phyloP scores from a whole-genome alignment of 495 filamentous ascomycete species.

The Cercophora newfieldiana region DNA sequence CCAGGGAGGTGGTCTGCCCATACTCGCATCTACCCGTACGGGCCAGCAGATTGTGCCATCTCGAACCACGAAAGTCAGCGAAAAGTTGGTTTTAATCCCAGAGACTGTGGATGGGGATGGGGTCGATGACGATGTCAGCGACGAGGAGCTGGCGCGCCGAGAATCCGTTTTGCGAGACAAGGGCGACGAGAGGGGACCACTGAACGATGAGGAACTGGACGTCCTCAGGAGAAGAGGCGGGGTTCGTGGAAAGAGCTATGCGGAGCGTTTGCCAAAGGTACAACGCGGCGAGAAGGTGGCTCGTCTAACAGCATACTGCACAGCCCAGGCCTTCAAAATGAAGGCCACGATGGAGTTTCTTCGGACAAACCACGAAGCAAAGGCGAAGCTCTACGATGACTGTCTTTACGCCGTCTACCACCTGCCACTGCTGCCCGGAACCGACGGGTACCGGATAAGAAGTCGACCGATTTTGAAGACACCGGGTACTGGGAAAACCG shows the following conservation, averaged over 20 bases:
- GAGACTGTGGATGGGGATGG: slow-evolving; percentile 69
- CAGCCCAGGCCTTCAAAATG: slow-evolving; percentile 89
- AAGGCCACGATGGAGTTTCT: slow-evolving; percentile 83
- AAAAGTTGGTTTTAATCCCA: slow-evolving; percentile 93
- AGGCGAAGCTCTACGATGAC: slow-evolving; percentile 98
- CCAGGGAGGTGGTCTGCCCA: slow-evolving; percentile 37
- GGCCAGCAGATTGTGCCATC: slow-evolving; percentile 76
- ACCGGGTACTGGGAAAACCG: slow-evolving; percentile 80
- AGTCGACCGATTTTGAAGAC: slow-evolving; percentile 91
- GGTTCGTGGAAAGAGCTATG: slow-evolving; percentile 84
- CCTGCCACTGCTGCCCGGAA: slow-evolving; percentile 79
- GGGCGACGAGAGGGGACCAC: slow-evolving; percentile 65
- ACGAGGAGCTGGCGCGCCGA: slow-evolving; percentile 45
- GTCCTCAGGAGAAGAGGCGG: slow-evolving; percentile 61
- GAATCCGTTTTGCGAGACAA: slow-evolving; percentile 46
- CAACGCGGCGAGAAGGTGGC: slow-evolving; percentile 83
- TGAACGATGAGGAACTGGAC: slow-evolving; percentile 76
- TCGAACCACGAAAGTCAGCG: slow-evolving; percentile 86
- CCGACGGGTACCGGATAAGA: slow-evolving; percentile 79
- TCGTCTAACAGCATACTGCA: slow-evolving; percentile 93
- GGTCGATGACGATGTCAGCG: slow-evolving; percentile 51
- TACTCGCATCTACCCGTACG: slow-evolving; percentile 48
- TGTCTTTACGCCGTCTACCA: slow-evolving; percentile 96
- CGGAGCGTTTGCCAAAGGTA: slow-evolving; percentile 89
- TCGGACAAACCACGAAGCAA: slow-evolving; percentile 82